Percentiles rank a stretch among this genome's conserved stretches.
These are phyloP conservation scores for Ogataea ganodermae DNA, from an alignment of 805 yeast genomes.

Conservation along the genomic window DNA sequence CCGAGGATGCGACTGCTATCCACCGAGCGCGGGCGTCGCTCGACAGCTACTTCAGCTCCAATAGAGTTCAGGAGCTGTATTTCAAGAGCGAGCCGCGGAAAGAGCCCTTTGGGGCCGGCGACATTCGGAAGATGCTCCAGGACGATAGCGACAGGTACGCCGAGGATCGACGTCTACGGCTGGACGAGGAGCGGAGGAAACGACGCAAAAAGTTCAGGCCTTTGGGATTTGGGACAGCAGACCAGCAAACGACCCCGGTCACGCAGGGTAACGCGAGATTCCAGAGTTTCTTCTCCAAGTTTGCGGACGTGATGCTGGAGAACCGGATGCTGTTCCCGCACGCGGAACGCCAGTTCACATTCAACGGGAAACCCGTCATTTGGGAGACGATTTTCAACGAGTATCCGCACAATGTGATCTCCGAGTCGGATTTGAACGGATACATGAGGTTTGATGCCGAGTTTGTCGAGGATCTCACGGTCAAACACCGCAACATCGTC, in stretches of 20 bases:
- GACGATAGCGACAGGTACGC: slow-evolving; percentile 16
- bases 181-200: not conserved
- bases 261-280: slow-evolving; percentile 4
- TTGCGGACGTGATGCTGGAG: slow-evolving; percentile 14
- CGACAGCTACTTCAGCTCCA: slow-evolving; percentile 7
- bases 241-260: slow-evolving; percentile 5
- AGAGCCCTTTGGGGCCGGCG: slow-evolving; percentile 15
- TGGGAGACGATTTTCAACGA: slow-evolving; percentile 25
- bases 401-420: slow-evolving; percentile 16
- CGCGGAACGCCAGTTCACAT: slow-evolving; percentile 19
- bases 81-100: slow-evolving; percentile 13
- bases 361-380: slow-evolving; percentile 26
- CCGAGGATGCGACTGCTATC: slow-evolving; percentile 12
- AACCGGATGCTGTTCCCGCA: slow-evolving; percentile 23
- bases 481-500: slow-evolving; percentile 49
- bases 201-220: not conserved
- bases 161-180: slow-evolving; percentile 12
- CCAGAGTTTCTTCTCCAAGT: slow-evolving; percentile 9
- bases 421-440: slow-evolving; percentile 13
- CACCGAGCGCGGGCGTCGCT: slow-evolving; percentile 9
- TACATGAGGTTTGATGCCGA: slow-evolving; percentile 34
- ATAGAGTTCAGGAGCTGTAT: slow-evolving; percentile 14
- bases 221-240: not conserved
- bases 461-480: slow-evolving; percentile 47
- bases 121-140: slow-evolving; percentile 17